Evolutionary conservation across 768 basidiomycete genomes (phyloP).

Genomic region (Sistotremastrum niveocremeum): DNA sequence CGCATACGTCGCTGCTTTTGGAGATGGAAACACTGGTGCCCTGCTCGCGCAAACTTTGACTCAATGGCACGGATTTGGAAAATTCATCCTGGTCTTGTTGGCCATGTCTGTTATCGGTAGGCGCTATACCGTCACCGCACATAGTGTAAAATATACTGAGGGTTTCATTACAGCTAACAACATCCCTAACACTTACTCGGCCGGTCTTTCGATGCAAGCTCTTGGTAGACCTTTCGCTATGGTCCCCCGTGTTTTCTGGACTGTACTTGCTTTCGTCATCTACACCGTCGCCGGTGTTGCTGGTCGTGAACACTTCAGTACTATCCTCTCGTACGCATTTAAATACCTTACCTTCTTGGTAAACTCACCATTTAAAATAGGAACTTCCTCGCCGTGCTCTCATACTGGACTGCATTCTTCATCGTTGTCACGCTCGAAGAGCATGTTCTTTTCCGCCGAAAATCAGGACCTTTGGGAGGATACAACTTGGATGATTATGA

Average conservation of each 20-base stretch:
- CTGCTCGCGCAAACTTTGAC: slow-evolving; percentile 29
- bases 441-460: slow-evolving; percentile 32
- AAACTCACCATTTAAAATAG: slow-evolving; percentile 17
- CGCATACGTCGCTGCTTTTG: slow-evolving; percentile 26
- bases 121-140: slow-evolving; percentile 5
- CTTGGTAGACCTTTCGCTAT: slow-evolving; percentile 29
- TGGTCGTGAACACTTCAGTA: slow-evolving; percentile 30
- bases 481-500: slow-evolving; percentile 41
- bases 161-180: slow-evolving; percentile 19
- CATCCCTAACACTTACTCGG: slow-evolving; percentile 32
- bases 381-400: slow-evolving; percentile 29
- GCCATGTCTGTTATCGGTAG: slow-evolving; percentile 28
- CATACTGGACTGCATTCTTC: slow-evolving; percentile 36
- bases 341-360: not conserved
- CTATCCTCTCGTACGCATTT: not conserved
- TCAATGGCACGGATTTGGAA: slow-evolving; percentile 30
- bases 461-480: slow-evolving; percentile 28
- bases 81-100: slow-evolving; percentile 29
- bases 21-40: slow-evolving; percentile 28
- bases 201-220: slow-evolving; percentile 32
- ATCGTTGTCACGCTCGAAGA: slow-evolving; percentile 32
- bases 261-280: slow-evolving; percentile 23
- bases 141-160: not conserved
- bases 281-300: slow-evolving; percentile 29
- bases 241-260: slow-evolving; percentile 34